These are phyloP conservation scores for Botrytis paeoniae DNA, from an alignment of 2,329 filamentous ascomycete species.

Conservation along the genomic window DNA sequence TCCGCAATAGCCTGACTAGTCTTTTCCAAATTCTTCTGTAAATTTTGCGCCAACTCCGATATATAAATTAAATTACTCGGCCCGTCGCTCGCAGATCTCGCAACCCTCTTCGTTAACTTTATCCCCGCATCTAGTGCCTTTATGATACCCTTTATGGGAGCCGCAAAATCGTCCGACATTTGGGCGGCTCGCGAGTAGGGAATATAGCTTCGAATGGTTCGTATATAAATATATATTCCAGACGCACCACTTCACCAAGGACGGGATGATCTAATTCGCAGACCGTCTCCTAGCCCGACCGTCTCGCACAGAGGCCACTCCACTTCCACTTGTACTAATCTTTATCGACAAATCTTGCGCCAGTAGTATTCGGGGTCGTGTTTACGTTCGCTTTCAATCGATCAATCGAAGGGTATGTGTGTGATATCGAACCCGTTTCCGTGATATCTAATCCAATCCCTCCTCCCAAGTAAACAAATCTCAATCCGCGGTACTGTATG, in stretches of 20 bases:
- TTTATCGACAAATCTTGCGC: conserved; percentile 1
- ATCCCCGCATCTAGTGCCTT: conserved; percentile 34
- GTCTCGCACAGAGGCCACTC: conserved; percentile 9
- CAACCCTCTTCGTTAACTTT: conserved; percentile 31
- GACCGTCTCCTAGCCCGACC: neutral
- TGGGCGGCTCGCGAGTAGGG: conserved; percentile 3
- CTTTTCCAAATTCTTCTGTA: conserved; percentile 31
- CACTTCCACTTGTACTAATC: neutral
- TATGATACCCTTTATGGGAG: conserved; percentile 33
- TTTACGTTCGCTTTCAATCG: neutral
- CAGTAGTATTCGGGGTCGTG: neutral
- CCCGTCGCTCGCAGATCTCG: conserved; percentile 27
- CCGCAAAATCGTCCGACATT: conserved; percentile 27
- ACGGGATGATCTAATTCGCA: neutral
- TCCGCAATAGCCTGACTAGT: conserved; percentile 29
- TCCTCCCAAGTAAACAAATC: neutral
- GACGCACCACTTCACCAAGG: neutral
- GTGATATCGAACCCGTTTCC: neutral
- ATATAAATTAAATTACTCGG: conserved; percentile 30
- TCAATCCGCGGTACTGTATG: neutral
- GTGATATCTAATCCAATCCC: neutral
- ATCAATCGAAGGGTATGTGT: neutral
- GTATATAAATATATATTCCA: neutral
- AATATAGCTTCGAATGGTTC: neutral
- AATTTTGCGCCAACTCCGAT: conserved; percentile 28